Conservation (phyloP, 768 basidiomycete genomes). For the Boletus sp. region DNA sequence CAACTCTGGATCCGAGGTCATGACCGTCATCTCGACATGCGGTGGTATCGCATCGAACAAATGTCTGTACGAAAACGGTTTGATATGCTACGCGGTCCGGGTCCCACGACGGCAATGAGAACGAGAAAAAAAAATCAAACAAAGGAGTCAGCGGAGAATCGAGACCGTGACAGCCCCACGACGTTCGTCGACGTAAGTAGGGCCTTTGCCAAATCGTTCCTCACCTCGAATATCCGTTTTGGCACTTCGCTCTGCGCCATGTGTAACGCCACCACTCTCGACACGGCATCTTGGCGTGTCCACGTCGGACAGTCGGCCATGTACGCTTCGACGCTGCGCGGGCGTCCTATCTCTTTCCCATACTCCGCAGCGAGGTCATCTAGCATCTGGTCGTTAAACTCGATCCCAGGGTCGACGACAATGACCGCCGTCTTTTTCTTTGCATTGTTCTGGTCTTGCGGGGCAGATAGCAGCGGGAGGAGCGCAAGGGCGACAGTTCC, state of each 20-base stretch:
- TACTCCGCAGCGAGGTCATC: neutral
- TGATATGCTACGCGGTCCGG: constrained; percentile 14
- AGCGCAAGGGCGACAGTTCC: constrained; percentile 10
- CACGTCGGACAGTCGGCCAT: constrained; percentile 14
- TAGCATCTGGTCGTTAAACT: neutral
- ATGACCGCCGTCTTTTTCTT: neutral
- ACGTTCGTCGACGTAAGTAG: neutral
- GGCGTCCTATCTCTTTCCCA: neutral
- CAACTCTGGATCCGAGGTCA: constrained; percentile 12
- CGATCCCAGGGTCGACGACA: constrained; percentile 17
- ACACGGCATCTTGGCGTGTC: constrained; percentile 13
- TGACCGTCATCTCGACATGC: constrained; percentile 14
- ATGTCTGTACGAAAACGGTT: constrained; percentile 13
- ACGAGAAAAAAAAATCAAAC: neutral
- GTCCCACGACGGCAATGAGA: no score
- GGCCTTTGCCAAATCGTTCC: neutral
- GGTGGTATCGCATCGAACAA: constrained; percentile 8
- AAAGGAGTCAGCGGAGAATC: neutral
- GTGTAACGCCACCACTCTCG: constrained; percentile 9
- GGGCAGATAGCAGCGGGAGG: constrained; percentile 6
- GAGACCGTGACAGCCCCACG: neutral
- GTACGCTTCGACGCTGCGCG: constrained; percentile 5
- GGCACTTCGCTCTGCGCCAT: constrained; percentile 7
- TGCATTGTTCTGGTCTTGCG: neutral
- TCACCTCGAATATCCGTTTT: constrained; percentile 7